phyloP scores from a whole-genome alignment of 2,329 filamentous ascomycete species.

The Trichoderma sp. region DNA sequence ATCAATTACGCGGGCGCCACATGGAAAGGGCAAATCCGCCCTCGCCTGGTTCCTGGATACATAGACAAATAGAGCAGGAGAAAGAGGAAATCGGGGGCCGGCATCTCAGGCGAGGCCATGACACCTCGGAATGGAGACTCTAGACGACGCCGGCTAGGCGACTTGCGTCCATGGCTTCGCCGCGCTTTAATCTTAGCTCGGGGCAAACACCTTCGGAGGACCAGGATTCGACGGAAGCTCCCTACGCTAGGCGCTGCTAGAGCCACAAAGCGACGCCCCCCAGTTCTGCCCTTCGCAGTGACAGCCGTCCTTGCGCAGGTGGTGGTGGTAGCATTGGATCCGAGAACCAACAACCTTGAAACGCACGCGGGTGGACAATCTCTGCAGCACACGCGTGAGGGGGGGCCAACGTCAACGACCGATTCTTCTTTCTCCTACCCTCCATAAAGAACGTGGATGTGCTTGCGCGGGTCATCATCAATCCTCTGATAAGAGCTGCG shows the following conservation, averaged over 20 bases:
- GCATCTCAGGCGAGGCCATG: neutral
- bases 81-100: neutral
- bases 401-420: neutral
- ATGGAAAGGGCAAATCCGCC: no score
- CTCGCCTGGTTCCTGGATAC: neutral
- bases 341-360: neutral
- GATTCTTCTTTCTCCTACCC: no score
- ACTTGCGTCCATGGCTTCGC: slow-evolving; percentile 12
- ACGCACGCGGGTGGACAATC: slow-evolving; percentile 1
- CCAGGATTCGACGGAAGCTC: slow-evolving; percentile 21
- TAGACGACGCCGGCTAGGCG: neutral
- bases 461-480: neutral
- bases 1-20: no score
- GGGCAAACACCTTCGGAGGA: neutral
- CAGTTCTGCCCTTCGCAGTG: neutral
- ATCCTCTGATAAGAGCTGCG: neutral
- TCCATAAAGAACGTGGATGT: neutral
- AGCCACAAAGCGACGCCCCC: neutral
- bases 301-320: slow-evolving; percentile 2
- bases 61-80: neutral
- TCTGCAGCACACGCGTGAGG: slow-evolving; percentile 7
- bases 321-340: neutral
- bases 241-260: slow-evolving; percentile 20
- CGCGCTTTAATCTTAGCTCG: slow-evolving; percentile 15
- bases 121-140: slow-evolving; percentile 4